These are phyloP conservation scores for Articulospora tetracladia DNA, from an alignment of 495 filamentous ascomycete species.

Conservation along the genomic window DNA sequence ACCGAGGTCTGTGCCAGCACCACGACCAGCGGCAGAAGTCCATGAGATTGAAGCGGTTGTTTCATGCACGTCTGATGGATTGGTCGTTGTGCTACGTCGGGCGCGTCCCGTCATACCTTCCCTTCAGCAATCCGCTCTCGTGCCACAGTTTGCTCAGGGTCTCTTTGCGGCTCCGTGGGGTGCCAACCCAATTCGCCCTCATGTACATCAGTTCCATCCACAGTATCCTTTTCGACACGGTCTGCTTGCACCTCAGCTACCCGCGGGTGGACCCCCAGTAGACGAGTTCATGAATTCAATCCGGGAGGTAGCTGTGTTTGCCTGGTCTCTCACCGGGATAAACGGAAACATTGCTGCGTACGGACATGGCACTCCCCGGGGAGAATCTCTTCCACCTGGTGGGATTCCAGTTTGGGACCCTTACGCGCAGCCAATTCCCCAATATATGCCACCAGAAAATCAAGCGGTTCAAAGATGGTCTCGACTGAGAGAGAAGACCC, in stretches of 20 bases:
- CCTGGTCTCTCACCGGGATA: slow-evolving; percentile 77
- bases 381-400: slow-evolving; percentile 53
- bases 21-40: slow-evolving; percentile 19
- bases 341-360: slow-evolving; percentile 70
- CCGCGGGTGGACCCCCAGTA: slow-evolving; percentile 45
- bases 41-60: slow-evolving; percentile 83
- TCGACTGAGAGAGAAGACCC: slow-evolving; percentile 1
- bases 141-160: slow-evolving; percentile 55
- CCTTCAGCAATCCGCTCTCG: slow-evolving; percentile 40
- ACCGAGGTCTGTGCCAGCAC: background rate
- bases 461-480: slow-evolving; percentile 18
- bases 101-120: slow-evolving; percentile 68
- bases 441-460: slow-evolving; percentile 14
- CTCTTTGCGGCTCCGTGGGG: slow-evolving; percentile 80
- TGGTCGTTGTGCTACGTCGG: slow-evolving; percentile 78
- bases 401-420: slow-evolving; percentile 54
- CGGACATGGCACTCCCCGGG: slow-evolving; percentile 54
- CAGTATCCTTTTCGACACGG: slow-evolving; percentile 32
- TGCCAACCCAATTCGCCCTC: slow-evolving; percentile 35
- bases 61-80: slow-evolving; percentile 84
- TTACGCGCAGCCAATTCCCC: slow-evolving; percentile 6
- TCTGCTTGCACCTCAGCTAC: slow-evolving; percentile 11
- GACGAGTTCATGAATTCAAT: slow-evolving; percentile 75
- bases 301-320: slow-evolving; percentile 79
- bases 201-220: slow-evolving; percentile 23